Percentiles rank a stretch among this genome's conserved stretches.
phyloP scores from a whole-genome alignment of 2,329 filamentous ascomycete genomes.

The Parasarocladium wereldwijsianum region DNA sequence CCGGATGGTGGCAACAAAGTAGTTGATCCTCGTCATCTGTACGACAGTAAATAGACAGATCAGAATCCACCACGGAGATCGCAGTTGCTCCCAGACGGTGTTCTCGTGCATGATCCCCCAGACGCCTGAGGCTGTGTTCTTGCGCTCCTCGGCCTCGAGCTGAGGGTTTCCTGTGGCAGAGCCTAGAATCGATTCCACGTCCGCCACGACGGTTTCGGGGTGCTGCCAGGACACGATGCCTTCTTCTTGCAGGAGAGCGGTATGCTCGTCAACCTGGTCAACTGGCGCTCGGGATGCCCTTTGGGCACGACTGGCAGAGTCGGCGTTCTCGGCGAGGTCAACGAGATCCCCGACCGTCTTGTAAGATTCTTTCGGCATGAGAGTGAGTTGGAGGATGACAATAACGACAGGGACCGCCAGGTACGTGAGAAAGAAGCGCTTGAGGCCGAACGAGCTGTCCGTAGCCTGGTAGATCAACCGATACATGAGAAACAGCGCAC shows the following conservation, averaged over 20 bases:
- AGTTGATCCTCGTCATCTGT: conserved; percentile 76
- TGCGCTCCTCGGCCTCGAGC: conserved; percentile 50
- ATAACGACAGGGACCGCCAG: conserved; percentile 56
- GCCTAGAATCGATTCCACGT: conserved; percentile 62
- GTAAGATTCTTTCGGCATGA: conserved; percentile 66
- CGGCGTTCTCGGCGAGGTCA: conserved; percentile 47
- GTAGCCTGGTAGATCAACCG: conserved; percentile 53
- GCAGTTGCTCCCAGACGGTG: conserved; percentile 58
- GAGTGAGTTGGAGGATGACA: conserved; percentile 46
- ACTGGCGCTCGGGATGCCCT: conserved; percentile 13
- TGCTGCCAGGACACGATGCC: conserved; percentile 36
- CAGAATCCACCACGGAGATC: conserved; percentile 70
- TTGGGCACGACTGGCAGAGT: conserved; percentile 16
- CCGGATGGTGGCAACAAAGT: conserved; percentile 77
- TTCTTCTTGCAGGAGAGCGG: conserved; percentile 37
- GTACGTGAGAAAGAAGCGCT: conserved; percentile 59
- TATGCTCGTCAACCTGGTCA: conserved; percentile 44
- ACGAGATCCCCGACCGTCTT: conserved; percentile 78
- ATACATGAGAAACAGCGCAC: conserved; percentile 63
- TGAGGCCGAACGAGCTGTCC: conserved; percentile 38
- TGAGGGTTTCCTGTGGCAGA: conserved; percentile 46
- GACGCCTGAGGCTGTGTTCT: conserved; percentile 58
- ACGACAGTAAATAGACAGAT: conserved; percentile 69
- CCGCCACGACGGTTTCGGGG: conserved; percentile 47
- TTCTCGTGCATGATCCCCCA: conserved; percentile 75